Evolutionary conservation across 768 basidiomycete genomes (phyloP).

Genomic region (Boletus barrowsii): DNA sequence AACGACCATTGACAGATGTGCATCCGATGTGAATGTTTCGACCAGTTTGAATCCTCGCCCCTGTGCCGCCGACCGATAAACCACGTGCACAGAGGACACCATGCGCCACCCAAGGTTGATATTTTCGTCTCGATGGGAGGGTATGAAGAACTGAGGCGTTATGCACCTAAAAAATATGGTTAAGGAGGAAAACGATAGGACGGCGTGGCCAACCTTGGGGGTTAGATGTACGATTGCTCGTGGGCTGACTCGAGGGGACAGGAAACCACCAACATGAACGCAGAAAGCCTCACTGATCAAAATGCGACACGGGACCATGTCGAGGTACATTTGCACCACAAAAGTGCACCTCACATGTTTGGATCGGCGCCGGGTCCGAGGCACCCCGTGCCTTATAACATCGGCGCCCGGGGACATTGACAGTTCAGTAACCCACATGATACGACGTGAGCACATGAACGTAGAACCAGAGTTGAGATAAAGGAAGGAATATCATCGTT

Average conservation of each 20-base stretch:
- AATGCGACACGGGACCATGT: background rate
- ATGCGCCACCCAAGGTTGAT: background rate
- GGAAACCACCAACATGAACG: conserved; percentile 4
- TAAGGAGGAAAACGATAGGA: background rate
- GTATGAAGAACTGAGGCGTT: background rate
- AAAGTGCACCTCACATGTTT: no score
- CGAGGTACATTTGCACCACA: no score
- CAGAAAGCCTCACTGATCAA: background rate
- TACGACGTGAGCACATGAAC: background rate
- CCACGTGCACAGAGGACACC: background rate
- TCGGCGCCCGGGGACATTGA: no score
- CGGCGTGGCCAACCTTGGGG: background rate
- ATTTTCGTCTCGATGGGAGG: background rate
- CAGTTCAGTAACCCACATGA: background rate
- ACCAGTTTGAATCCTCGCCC: background rate
- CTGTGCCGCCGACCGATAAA: background rate
- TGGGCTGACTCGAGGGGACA: background rate
- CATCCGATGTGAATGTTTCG: background rate
- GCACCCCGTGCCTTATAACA: no score
- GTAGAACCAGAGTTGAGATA: background rate
- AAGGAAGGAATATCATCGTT: no score
- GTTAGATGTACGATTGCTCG: background rate
- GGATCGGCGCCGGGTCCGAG: no score
- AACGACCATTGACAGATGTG: background rate
- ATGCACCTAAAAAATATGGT: background rate